Percentiles rank a stretch among this genome's conserved stretches.
Evolutionary conservation across 2,329 filamentous ascomycete genomes (phyloP).

Genomic region (Alternaria tenuissima): DNA sequence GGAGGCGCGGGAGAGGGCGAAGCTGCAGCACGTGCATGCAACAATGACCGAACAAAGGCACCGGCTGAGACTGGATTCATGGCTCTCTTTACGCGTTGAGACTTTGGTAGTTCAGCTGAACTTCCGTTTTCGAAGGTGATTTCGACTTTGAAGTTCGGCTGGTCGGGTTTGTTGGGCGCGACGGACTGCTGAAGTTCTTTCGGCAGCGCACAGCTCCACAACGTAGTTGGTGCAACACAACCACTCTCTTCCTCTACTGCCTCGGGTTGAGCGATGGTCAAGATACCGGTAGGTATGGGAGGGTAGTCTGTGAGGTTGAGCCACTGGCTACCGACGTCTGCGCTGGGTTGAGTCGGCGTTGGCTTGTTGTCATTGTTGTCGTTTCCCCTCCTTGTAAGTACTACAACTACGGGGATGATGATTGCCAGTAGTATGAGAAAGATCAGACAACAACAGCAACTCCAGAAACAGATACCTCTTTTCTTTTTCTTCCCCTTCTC

Average conservation of each 20-base stretch:
- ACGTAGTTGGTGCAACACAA: constrained; percentile 74
- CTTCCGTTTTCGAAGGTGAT: constrained; percentile 69
- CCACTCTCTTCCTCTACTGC: constrained; percentile 69
- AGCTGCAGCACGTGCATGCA: constrained; percentile 39
- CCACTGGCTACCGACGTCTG: constrained; percentile 59
- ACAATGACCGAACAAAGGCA: constrained; percentile 44
- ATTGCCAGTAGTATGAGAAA: constrained; percentile 49
- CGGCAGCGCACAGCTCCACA: constrained; percentile 88
- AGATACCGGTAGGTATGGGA: constrained; percentile 82
- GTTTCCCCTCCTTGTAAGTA: constrained; percentile 44
- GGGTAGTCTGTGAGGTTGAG: constrained; percentile 87
- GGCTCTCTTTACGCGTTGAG: constrained; percentile 59
- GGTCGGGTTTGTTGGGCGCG: constrained; percentile 68
- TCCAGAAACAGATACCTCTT: constrained; percentile 43
- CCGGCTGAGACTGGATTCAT: constrained; percentile 63
- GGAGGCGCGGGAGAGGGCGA: constrained; percentile 66
- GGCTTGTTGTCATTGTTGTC: constrained; percentile 44
- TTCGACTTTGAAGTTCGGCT: constrained; percentile 82
- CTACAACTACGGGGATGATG: constrained; percentile 50
- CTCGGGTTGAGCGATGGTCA: constrained; percentile 78
- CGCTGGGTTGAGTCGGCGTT: constrained; percentile 25
- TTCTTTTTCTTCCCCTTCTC: constrained; percentile 43
- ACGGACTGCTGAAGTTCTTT: constrained; percentile 76
- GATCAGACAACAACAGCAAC: constrained; percentile 49
- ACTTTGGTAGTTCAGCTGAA: constrained; percentile 24